Conservation (phyloP, 495 filamentous ascomycete genomes). For the Daldinia grandis region DNA sequence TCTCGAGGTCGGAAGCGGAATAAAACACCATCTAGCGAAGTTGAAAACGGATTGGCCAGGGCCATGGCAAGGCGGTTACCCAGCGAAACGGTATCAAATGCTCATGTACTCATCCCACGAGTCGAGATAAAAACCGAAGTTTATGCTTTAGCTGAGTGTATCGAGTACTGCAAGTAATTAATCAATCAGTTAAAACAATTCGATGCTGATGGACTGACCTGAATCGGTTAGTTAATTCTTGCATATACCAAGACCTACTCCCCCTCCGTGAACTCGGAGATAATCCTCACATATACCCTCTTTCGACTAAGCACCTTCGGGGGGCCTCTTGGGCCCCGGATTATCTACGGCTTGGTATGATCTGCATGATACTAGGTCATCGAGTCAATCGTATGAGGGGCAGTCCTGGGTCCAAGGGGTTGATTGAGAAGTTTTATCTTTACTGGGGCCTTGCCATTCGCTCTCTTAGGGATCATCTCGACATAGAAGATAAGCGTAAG, state of each 20-base stretch:
- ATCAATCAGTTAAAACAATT: background rate
- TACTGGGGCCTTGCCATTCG: slow-evolving; percentile 48
- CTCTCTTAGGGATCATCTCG: slow-evolving; percentile 45
- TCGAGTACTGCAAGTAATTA: slow-evolving; percentile 31
- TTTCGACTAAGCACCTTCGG: slow-evolving; percentile 39
- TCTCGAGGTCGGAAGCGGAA: slow-evolving; percentile 30
- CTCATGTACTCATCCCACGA: background rate
- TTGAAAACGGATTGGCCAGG: background rate
- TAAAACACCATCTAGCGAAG: background rate
- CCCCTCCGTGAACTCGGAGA: slow-evolving; percentile 41
- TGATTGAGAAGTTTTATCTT: slow-evolving; percentile 42
- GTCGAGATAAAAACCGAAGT: slow-evolving; percentile 3
- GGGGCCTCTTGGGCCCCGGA: slow-evolving; percentile 25
- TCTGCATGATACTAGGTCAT: slow-evolving; percentile 50
- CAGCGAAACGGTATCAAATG: background rate
- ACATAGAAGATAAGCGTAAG: slow-evolving; percentile 20
- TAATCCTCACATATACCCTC: slow-evolving; percentile 43
- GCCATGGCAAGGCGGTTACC: background rate
- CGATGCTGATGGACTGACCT: background rate
- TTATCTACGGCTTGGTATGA: slow-evolving; percentile 41
- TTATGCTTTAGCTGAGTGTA: slow-evolving; percentile 8
- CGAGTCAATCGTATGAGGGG: slow-evolving; percentile 43
- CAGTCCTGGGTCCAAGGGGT: slow-evolving; percentile 5
- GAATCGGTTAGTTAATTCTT: slow-evolving; percentile 42
- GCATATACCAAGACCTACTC: slow-evolving; percentile 44